Conservation (phyloP, 768 basidiomycete species). For the Leccinum boreale region DNA sequence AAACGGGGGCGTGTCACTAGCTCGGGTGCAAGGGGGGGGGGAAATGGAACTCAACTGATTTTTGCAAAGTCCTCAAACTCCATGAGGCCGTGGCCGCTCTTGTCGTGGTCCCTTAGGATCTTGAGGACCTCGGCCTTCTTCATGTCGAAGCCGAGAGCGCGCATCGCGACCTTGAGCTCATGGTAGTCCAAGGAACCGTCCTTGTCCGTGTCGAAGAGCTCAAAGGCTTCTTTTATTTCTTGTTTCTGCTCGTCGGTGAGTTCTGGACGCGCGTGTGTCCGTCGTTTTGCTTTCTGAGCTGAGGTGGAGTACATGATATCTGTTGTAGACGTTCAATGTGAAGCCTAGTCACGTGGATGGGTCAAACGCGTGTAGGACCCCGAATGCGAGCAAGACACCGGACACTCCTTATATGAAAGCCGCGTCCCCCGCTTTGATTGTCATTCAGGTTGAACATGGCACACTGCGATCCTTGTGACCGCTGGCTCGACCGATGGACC, state of each 20-base stretch:
- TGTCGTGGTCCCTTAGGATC: constrained; percentile 86
- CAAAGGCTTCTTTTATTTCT: constrained; percentile 98
- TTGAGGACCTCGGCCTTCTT: constrained; percentile 99
- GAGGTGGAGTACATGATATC: constrained; percentile 53
- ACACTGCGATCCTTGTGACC: constrained; percentile 39
- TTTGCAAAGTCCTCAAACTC: constrained; percentile 91
- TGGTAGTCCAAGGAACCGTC: constrained; percentile 96
- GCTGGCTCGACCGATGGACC: constrained; percentile 28
- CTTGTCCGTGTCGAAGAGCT: constrained; percentile 98
- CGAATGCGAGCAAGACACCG: neutral
- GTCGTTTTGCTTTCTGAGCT: constrained; percentile 70
- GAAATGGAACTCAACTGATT: constrained; percentile 64
- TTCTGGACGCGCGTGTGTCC: constrained; percentile 74
- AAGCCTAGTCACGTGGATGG: constrained; percentile 23
- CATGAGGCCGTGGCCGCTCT: constrained; percentile 79
- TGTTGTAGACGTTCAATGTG: constrained; percentile 1
- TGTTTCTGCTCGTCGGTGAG: constrained; percentile 87
- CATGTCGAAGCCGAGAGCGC: constrained; percentile 94
- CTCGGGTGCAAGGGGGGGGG: neutral
- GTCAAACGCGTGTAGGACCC: constrained; percentile 31
- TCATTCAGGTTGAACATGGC: neutral
- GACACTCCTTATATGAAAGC: neutral
- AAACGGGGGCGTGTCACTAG: neutral
- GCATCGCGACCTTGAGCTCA: constrained; percentile 98
- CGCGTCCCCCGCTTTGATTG: neutral